Evolutionary conservation across 495 filamentous ascomycete genomes (phyloP).

Genomic region (Lasiosphaeris hirsuta): DNA sequence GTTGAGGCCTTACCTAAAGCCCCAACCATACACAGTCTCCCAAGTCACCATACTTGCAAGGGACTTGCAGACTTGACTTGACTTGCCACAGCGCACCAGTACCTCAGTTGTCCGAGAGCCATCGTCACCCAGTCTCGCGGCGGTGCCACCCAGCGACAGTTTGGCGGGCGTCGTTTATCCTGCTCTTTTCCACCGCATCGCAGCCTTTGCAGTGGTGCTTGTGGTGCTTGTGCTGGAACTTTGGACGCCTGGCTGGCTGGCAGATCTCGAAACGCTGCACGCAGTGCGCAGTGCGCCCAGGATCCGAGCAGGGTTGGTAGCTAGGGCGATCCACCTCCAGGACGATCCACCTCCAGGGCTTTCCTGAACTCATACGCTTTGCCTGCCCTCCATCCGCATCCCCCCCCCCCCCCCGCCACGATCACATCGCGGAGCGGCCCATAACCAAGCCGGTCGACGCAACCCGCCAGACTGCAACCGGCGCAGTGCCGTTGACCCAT

Average conservation of each 20-base stretch:
- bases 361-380: not conserved
- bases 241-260: constrained; percentile 10
- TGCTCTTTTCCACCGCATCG: not conserved
- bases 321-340: not conserved
- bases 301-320: constrained; percentile 23
- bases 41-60: constrained; percentile 26
- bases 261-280: constrained; percentile 14
- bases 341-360: constrained; percentile 18
- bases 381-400: constrained; percentile 10
- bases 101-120: constrained; percentile 5
- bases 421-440: constrained; percentile 1
- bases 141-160: not conserved
- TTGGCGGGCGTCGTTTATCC: not conserved
- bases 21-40: constrained; percentile 28
- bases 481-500: not conserved
- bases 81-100: constrained; percentile 21
- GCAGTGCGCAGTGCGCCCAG: not conserved
- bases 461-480: not conserved
- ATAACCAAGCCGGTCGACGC: not conserved
- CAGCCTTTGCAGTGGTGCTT: not conserved
- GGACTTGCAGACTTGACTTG: constrained; percentile 20
- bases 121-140: not conserved
- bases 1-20: constrained; percentile 30
- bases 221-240: not conserved
- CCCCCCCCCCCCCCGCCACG: constrained; percentile 20